A percentile compares a stretch with the other conserved stretches of the same genome.
These are phyloP conservation scores for Nitzschia putrida DNA, from an alignment of 108 stramenopile species.

Conservation along the genomic window DNA sequence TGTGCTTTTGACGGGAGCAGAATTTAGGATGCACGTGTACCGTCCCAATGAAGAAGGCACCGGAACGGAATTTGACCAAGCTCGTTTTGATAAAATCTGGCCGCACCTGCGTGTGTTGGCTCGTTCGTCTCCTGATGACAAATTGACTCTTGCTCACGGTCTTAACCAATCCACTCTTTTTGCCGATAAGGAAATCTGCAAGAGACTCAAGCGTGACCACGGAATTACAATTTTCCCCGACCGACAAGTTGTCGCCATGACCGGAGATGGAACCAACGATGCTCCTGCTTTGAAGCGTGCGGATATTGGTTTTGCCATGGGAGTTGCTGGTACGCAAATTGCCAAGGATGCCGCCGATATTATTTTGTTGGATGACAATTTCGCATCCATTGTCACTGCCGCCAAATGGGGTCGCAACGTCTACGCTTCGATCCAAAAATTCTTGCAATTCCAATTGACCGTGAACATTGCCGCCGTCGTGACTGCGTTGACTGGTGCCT, in stretches of 20 bases:
- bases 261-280: conserved; percentile 99
- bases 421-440: conserved; percentile 96
- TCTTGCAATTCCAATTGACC: conserved; percentile 97
- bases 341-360: conserved; percentile 95
- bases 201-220: conserved; percentile 44
- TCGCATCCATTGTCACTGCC: conserved; percentile 96
- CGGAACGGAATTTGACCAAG: conserved; percentile 75
- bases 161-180: conserved; percentile 81
- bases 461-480: conserved; percentile 94
- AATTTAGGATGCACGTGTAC: conserved; percentile 68
- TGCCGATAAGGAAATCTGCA: conserved; percentile 57
- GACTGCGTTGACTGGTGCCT: conserved; percentile 88
- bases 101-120: conserved; percentile 79
- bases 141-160: conserved; percentile 84
- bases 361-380: conserved; percentile 95
- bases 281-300: conserved; percentile 97
- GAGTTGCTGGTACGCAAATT: conserved; percentile 96
- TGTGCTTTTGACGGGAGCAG: conserved; percentile 83
- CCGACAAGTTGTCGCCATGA: conserved; percentile 95
- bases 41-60: conserved; percentile 38
- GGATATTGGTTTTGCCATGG: conserved; percentile 99
- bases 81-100: conserved; percentile 84
- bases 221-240: conserved; percentile 77
- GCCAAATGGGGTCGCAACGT: conserved; percentile 97
- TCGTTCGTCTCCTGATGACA: conserved; percentile 81